phyloP scores from a whole-genome alignment of 2,329 filamentous ascomycete species.

The Amauroascus verrucosus region DNA sequence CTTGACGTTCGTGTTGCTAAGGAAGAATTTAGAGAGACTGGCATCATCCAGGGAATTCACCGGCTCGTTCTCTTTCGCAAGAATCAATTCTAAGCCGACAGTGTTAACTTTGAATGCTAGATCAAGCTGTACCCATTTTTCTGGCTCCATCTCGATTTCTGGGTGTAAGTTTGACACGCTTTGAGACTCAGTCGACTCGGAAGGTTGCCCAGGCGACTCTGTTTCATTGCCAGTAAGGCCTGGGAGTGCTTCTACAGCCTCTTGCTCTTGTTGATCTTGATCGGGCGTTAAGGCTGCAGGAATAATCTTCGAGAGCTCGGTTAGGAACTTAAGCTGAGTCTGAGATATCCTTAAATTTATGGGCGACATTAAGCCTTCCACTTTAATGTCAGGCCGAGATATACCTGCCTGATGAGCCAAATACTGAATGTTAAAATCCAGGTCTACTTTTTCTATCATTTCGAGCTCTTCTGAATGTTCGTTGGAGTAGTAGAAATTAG shows the following conservation, averaged over 20 bases:
- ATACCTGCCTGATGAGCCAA: slow-evolving; percentile 69
- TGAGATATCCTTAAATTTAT: slow-evolving; percentile 84
- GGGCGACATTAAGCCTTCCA: slow-evolving; percentile 85
- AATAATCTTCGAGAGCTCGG: slow-evolving; percentile 79
- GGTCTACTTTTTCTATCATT: slow-evolving; percentile 92
- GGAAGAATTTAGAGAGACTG: slow-evolving; percentile 84
- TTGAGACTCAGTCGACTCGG: slow-evolving; percentile 13
- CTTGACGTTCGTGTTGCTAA: slow-evolving; percentile 87
- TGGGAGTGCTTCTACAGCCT: slow-evolving; percentile 64
- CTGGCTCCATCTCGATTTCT: slow-evolving; percentile 57
- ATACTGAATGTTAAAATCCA: slow-evolving; percentile 86
- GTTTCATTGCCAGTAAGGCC: slow-evolving; percentile 24
- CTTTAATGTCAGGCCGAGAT: slow-evolving; percentile 79
- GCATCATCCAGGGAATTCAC: slow-evolving; percentile 67
- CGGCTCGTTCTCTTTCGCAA: slow-evolving; percentile 63
- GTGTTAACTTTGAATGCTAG: slow-evolving; percentile 81
- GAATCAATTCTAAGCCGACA: slow-evolving; percentile 77
- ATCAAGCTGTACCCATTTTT: slow-evolving; percentile 87
- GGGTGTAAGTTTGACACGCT: slow-evolving; percentile 40
- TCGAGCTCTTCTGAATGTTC: slow-evolving; percentile 73
- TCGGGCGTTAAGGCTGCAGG: slow-evolving; percentile 77
- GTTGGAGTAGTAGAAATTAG: slow-evolving; percentile 69
- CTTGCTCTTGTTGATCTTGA: slow-evolving; percentile 57
- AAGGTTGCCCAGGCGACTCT: slow-evolving; percentile 18
- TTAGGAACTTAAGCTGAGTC: slow-evolving; percentile 76